A percentile compares a stretch with the other conserved stretches of the same genome.
phyloP scores from a whole-genome alignment of 1,139 yeast species.

The Suhomyces anneliseae region DNA sequence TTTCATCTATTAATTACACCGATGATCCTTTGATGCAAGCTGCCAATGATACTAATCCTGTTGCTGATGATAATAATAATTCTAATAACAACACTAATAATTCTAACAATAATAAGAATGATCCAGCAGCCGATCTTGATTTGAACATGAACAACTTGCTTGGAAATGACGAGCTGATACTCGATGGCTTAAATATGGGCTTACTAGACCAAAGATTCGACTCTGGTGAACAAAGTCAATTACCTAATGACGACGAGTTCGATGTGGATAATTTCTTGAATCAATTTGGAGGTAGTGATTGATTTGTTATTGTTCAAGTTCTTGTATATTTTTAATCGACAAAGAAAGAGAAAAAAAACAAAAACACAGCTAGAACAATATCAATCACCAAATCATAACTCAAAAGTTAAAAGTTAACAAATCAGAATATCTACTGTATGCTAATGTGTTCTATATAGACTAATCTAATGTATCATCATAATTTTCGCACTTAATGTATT shows the following conservation, averaged over 20 bases:
- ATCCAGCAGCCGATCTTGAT: conserved; percentile 22
- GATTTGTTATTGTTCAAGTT: background rate
- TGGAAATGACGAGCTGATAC: conserved; percentile 44
- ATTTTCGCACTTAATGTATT: too few species aligned
- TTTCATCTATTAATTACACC: conserved; percentile 35
- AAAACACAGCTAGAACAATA: background rate
- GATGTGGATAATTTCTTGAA: conserved; percentile 50
- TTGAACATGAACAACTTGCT: conserved; percentile 43
- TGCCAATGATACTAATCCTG: conserved; percentile 3
- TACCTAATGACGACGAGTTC: conserved; percentile 39
- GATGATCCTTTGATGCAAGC: conserved; percentile 13
- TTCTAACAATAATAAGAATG: conserved; percentile 8
- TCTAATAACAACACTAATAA: conserved; percentile 8
- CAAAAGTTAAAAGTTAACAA: too few species aligned
- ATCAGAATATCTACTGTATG: too few species aligned
- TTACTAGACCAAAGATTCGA: conserved; percentile 39
- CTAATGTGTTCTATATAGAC: too few species aligned
- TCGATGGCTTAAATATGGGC: conserved; percentile 48
- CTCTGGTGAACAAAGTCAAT: conserved; percentile 18
- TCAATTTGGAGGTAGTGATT: conserved; percentile 37
- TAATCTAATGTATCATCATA: too few species aligned
- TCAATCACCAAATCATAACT: too few species aligned
- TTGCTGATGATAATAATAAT: conserved; percentile 9
- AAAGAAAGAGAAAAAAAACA: too few species aligned
- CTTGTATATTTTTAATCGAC: background rate